These are phyloP conservation scores for Allium sativum DNA, from an alignment of 106 monocot species.

Conservation along the genomic window DNA sequence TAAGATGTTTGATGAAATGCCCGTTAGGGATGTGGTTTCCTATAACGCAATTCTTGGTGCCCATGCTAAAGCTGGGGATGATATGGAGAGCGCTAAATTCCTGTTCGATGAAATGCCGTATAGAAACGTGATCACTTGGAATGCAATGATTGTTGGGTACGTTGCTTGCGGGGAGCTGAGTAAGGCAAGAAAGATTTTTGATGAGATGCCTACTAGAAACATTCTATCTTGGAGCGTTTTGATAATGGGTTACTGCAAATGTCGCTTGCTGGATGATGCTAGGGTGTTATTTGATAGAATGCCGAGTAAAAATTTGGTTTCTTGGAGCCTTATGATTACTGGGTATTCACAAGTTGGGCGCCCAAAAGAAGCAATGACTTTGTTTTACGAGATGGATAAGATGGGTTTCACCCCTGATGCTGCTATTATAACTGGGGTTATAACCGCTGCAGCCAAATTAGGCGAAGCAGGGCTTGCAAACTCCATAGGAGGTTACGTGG, in stretches of 20 bases:
- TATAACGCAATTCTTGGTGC: conserved; percentile 41
- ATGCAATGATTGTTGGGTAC: conserved; percentile 49
- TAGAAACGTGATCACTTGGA: conserved; percentile 32
- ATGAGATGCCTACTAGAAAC: conserved; percentile 27
- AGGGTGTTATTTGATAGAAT: conserved; percentile 33
- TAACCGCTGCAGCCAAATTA: conserved; percentile 32
- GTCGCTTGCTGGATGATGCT: conserved; percentile 20
- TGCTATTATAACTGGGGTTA: conserved; percentile 35
- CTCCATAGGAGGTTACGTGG: conserved; percentile 28
- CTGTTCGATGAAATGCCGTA: conserved; percentile 33
- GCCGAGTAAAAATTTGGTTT: conserved; percentile 35
- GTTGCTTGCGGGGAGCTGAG: conserved; percentile 25
- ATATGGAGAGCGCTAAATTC: conserved; percentile 15
- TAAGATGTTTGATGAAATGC: conserved; percentile 23
- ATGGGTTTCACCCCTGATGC: conserved; percentile 29
- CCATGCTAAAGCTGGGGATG: conserved; percentile 25
- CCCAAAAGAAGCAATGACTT: conserved; percentile 23
- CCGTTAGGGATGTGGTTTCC: conserved; percentile 23
- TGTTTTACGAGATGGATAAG: conserved; percentile 36
- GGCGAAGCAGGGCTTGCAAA: conserved; percentile 23
- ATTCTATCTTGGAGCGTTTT: conserved; percentile 36
- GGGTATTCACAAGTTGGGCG: conserved; percentile 38
- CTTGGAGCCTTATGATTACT: conserved; percentile 46
- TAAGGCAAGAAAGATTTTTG: conserved; percentile 26
- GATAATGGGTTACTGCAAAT: conserved; percentile 34